Evolutionary conservation across 2,329 filamentous ascomycete species (phyloP).

Genomic region (Colletotrichum orchidophilum): DNA sequence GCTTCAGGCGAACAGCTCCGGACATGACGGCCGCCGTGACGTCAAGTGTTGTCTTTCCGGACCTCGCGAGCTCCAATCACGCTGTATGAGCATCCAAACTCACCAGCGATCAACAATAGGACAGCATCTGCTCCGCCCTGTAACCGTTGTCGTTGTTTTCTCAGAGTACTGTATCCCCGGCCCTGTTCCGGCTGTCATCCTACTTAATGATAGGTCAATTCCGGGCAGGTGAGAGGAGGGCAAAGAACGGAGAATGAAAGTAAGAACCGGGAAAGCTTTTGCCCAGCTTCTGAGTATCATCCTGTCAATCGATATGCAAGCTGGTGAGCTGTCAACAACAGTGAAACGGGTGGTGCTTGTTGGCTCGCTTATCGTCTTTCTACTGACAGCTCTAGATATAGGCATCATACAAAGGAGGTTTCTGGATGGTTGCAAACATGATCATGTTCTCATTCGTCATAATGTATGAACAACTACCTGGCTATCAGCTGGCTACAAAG

Average conservation of each 20-base stretch:
- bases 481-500: not conserved
- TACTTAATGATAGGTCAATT: not conserved
- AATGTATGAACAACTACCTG: not conserved
- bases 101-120: not conserved
- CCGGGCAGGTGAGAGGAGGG: not conserved
- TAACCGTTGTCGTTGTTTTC: not conserved
- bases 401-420: not conserved
- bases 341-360: not conserved
- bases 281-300: not conserved
- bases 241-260: not conserved
- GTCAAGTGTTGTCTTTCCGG: not conserved
- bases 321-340: not conserved
- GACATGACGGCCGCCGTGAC: not conserved
- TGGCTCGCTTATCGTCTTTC: not conserved
- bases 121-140: not conserved
- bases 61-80: not conserved
- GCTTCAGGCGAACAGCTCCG: slow-evolving; percentile 1
- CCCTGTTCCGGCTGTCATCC: not conserved
- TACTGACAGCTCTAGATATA: not conserved
- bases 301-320: not conserved
- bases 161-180: not conserved
- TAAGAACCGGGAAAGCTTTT: not conserved
- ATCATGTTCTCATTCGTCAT: slow-evolving; percentile 26
- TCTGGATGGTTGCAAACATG: not conserved
- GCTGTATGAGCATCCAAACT: not conserved